Base-by-base conservation (phyloP, 2,329 filamentous ascomycete genomes). In the Fusarium irregulare region DNA sequence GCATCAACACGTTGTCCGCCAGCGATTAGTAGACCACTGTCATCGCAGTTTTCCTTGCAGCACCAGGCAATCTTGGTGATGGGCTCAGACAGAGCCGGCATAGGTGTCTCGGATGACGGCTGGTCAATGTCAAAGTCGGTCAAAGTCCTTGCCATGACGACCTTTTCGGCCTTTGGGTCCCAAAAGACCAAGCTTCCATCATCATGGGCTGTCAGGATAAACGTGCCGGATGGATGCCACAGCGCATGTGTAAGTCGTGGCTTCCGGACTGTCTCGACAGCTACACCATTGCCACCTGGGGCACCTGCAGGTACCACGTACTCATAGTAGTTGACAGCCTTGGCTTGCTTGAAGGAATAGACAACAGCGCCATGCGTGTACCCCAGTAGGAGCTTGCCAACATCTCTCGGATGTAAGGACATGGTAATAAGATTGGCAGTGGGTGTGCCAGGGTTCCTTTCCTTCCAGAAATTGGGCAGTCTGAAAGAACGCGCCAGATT, bases 161-260 rank as follows among this genome's bases (percentile, higher is more conserved):
- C 83, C 60, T 92, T 89, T 10, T 93, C 93, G 76, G 98, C 95
- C 75, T 94, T 97, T 1, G 92, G 84, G 78, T 99, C 96, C 94
- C 95, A 99, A 72, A 98, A 92, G 0, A 97, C 95, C 48, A 99
- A 83, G 73, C 93, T 97, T 34, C 92, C 91, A 77, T 99, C 96
- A 59, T 97, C 94, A 76, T 98, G 92, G 2, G 91, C 92, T 0
- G 93, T 97, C 71, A 96, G 78, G 40, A 98, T 83, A 75, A 97
- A 97, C 0, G 93, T 97, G 1, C 94, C 96, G 2, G 93, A 97
- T 0, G 96, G 96, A 81, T 99, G 96, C 94, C 95, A 99, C 18
- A 95, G 79, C 2, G 93, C 94, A 73, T 97, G 92, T 2, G 91
- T 93, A 66, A 98, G 81, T 61, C 87, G 88, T 16, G 95, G 96